Base-by-base conservation (phyloP, 1,284 basidiomycete species). In the Ustilago bromivora region DNA sequence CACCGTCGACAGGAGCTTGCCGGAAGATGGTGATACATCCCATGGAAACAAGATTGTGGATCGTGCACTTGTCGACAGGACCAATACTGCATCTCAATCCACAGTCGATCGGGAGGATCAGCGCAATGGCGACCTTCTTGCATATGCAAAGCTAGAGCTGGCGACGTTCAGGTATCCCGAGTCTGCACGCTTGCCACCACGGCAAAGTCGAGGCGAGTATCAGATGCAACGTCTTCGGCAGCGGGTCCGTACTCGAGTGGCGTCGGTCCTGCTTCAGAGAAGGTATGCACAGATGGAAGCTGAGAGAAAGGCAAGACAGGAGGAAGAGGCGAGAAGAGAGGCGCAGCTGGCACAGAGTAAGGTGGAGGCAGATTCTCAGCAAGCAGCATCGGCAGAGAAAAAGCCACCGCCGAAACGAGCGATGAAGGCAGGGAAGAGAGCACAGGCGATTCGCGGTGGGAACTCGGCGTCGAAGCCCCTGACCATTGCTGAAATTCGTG, bases 401-500 rank as follows among this genome's bases (percentile, higher is more conserved):
- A 58, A 58, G 12, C 19, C 41, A 0, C 57, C 71, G 35, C 58
- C 71, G 7, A 73, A 65, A 34, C 71, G 71, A 17, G 53, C 51
- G 2, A 61, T 49, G 23, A 73, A 73, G 49, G 71, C 71, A 9
- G 71, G 65, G 6, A 73, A 73, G 34, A 49, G 71, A 52, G 71
- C 71, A 11, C 71, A 73, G 35, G 71, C 65, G 6, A 67, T 73
- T 31, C 65, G 71, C 23, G 71, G 71, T 23, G 61, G 57, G 2
- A 57, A 19, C 43, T 53, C 71, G 3, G 17, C 71, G 19, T 61
- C 43, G 10, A 73, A 58, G 28, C 71, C 71, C 19, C 65, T 73
- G 54, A 73, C 71, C 19, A 73, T 73, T 49, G 71, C 71, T 1
- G 71, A 68, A 43, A 68, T 73, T 32, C 65, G 65, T 32, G 61